Base-by-base conservation (phyloP, 192 early-diverging fungal species). In the Mortierella antarctica region DNA sequence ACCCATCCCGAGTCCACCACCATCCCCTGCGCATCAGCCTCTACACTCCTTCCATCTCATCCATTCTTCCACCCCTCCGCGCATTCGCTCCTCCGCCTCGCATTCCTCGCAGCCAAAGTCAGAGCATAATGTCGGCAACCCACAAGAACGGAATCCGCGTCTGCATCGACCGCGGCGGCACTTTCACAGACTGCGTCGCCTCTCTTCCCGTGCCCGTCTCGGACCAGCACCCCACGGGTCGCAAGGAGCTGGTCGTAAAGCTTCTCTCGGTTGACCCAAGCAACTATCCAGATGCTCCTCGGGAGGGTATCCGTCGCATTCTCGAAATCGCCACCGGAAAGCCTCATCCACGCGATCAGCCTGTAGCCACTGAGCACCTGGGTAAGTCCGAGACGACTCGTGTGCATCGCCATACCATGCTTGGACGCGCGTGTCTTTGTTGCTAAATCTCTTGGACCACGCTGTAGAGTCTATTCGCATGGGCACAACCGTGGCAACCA, bases 401-500 rank as follows among this genome's bases (percentile, higher is more conserved):
- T 31, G 31, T 31, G 31, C n/a, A 10, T 2, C 9, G 3, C 4
- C 53, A 20, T 59, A 31, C 1, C 9, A 13, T 39, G 55, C 55
- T 57, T 31, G 21, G 12, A 12, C 13, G 18, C 1, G 7, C 11
- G 18, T 55, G 1, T 10, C 14, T 41, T 57, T 57, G 20, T 13
- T 57, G 6, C 39, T 14, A 57, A 13, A 14, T 41, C 20, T 56
- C 45, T 70, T 50, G 47, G 42, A 21, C 5, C n/a, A 42, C 20
- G 41, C n/a, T 53, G 12, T 63, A 83, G 88, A 89, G 52, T 88
- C 91, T 64, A 93, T 99, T 52, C 89, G 96, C 15, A 97, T 99
- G 96, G 97, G 96, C 62, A 99, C 97, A 0, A 99, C 97, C 0
- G 97, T 99, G 5, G 97, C 97, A 5, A 99, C 97, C 2, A 99